Conservation (phyloP, 2,329 filamentous ascomycete species). For the Ceratocystis cacaofunesta region DNA sequence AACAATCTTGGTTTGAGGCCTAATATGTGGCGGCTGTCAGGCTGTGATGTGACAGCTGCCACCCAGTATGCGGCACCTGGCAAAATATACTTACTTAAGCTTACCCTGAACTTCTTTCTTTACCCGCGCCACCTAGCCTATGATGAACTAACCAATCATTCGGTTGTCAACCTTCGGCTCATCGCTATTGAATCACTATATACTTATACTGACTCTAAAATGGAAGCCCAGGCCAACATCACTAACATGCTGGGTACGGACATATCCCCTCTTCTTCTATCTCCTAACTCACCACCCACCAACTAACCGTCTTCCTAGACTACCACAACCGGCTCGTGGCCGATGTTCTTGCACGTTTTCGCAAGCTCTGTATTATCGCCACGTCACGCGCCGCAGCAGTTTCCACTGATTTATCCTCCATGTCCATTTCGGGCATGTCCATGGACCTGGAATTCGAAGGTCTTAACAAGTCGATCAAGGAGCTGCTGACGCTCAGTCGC, state of each 20-base stretch:
- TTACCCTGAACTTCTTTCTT: background rate
- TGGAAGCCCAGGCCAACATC: slow-evolving; percentile 15
- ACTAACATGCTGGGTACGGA: slow-evolving; percentile 27
- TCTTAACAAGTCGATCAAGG: slow-evolving; percentile 31
- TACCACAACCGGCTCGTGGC: slow-evolving; percentile 32
- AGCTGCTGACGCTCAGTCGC: slow-evolving; percentile 30
- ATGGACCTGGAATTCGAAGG: slow-evolving; percentile 34
- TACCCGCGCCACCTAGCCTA: background rate
- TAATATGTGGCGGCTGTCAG: background rate
- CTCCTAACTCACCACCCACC: slow-evolving; percentile 2
- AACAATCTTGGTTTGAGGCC: background rate
- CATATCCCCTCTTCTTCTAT: background rate
- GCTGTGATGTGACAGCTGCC: background rate
- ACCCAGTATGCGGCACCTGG: background rate
- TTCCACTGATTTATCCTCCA: slow-evolving; percentile 29
- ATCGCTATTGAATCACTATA: background rate
- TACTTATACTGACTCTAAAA: background rate
- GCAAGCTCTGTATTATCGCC: slow-evolving; percentile 30
- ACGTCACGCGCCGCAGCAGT: slow-evolving; percentile 27
- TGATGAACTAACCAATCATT: background rate
- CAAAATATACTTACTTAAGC: background rate
- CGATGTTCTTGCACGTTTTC: slow-evolving; percentile 31
- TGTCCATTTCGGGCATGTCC: slow-evolving; percentile 30
- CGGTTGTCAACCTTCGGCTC: background rate
- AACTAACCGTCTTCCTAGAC: slow-evolving; percentile 23